A percentile compares a stretch with the other conserved stretches of the same genome.
Evolutionary conservation across 768 basidiomycete genomes (phyloP).

Genomic region (Phylloporus sp.): DNA sequence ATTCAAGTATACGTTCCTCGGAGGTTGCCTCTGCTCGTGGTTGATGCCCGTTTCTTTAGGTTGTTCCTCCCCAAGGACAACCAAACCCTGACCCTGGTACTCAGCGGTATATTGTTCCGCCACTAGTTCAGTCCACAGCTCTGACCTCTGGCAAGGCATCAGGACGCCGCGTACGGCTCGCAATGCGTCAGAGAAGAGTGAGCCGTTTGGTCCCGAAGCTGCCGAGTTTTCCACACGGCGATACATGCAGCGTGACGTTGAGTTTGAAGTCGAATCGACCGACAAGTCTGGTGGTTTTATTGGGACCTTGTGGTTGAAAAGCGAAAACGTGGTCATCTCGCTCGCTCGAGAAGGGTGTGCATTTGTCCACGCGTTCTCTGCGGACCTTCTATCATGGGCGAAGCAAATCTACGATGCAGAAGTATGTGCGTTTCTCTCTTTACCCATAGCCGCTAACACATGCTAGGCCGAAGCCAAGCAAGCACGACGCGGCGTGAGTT

Average conservation of each 20-base stretch:
- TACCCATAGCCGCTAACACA: background rate
- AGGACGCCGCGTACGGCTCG: conserved; percentile 87
- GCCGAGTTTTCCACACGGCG: conserved; percentile 70
- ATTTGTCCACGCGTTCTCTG: conserved; percentile 82
- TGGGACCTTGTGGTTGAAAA: conserved; percentile 78
- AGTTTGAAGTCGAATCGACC: conserved; percentile 83
- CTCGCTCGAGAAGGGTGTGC: conserved; percentile 86
- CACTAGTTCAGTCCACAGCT: background rate
- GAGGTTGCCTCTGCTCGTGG: background rate
- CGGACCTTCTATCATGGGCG: conserved; percentile 75
- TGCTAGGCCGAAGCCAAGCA: conserved; percentile 76
- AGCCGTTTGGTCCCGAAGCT: conserved; percentile 84
- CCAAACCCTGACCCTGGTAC: conserved; percentile 87
- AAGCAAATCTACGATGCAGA: conserved; percentile 81
- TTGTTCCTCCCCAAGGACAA: conserved; percentile 87
- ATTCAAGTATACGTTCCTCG: conserved; percentile 64
- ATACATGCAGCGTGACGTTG: conserved; percentile 93
- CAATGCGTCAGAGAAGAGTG: conserved; percentile 73
- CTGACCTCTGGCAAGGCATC: conserved; percentile 54
- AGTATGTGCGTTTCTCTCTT: conserved; percentile 35
- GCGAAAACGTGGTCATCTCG: conserved; percentile 80
- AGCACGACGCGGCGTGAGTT: conserved; percentile 67
- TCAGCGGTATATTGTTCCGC: conserved; percentile 53
- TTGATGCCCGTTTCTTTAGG: conserved; percentile 34
- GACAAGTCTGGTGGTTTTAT: conserved; percentile 98